Percentiles rank a stretch among this genome's conserved stretches.
phyloP scores from a whole-genome alignment of 345 rosid genomes.

The Aquilaria sinensis region DNA sequence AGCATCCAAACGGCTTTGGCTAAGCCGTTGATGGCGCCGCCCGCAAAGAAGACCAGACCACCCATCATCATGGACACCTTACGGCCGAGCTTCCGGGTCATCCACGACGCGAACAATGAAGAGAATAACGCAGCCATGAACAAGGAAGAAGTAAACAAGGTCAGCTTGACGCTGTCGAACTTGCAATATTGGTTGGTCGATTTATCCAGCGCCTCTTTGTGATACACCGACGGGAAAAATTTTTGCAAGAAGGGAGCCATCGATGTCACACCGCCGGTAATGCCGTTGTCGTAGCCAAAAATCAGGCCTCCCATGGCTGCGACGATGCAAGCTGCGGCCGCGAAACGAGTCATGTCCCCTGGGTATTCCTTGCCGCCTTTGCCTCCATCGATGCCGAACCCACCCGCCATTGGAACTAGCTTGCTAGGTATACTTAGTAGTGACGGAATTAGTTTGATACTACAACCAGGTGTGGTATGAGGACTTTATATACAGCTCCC shows the following conservation, averaged over 20 bases:
- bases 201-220: conserved; percentile 15
- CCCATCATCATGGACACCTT: conserved; percentile 37
- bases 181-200: conserved; percentile 40
- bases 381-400: not conserved
- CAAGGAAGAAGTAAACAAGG: conserved; percentile 51
- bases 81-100: conserved; percentile 37
- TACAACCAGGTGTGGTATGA: no score
- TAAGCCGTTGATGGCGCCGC: conserved; percentile 38
- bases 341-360: not conserved
- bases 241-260: conserved; percentile 38
- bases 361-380: conserved; percentile 3
- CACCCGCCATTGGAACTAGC: not conserved
- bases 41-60: conserved; percentile 33
- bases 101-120: conserved; percentile 37
- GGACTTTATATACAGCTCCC: no score
- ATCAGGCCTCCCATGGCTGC: conserved; percentile 29
- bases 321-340: conserved; percentile 6
- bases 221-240: conserved; percentile 40
- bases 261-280: conserved; percentile 49
- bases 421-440: no score
- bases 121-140: conserved; percentile 48
- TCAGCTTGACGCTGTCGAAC: conserved; percentile 32
- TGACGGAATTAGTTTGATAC: no score
- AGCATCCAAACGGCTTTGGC: conserved; percentile 39
- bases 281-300: conserved; percentile 40